Base-by-base conservation (phyloP, 169 alveolate genomes). In the Plasmodium inui region DNA sequence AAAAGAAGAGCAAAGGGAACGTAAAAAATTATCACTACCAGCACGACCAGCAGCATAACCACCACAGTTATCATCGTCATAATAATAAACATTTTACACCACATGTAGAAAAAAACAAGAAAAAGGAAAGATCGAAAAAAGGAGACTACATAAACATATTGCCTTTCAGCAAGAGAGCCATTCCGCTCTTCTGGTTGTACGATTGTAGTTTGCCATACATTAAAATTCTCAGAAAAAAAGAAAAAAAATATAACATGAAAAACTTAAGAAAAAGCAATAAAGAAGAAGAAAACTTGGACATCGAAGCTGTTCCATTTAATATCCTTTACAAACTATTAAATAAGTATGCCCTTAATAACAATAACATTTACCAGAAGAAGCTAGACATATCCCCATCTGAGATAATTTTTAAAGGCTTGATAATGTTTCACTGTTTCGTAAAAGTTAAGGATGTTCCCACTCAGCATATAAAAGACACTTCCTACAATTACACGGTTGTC, bases 391-490 rank as follows among this genome's bases (percentile, higher is more conserved):
- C 97, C n/a, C 96, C 97, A 39, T 95, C 82, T 84, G 95, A 94
- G 2, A 55, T 95, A 46, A 84, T 80, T 41, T 84, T 93, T 78
- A 92, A 94, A 41, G 86, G 96, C 22, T 82, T 92, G 50, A 37
- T 95, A 44, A 93, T 95, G 96, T 88, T 95, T 79, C 82, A 93
- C 70, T 95, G 97, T 19, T 78, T 70, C 44, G 96, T 95, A 8
- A 93, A 82, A 55, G 96, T 94, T 0, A 95, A 95, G 44, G 97
- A 95, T 57, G 96, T 95, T 0, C 97, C 97, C 1, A 86, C 97
- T 3, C 93, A 94, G 1, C 95, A 93, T 70, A 92, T 95, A 74
- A 83, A 94, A 50, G 96, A 94, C 8, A 95, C 95, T 0, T 95
- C 97, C 17, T 91, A 93, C 83, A 94, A 93, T 28, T 95, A 95